phyloP scores from a whole-genome alignment of 140 eudicot species.

The Anethum foeniculum region DNA sequence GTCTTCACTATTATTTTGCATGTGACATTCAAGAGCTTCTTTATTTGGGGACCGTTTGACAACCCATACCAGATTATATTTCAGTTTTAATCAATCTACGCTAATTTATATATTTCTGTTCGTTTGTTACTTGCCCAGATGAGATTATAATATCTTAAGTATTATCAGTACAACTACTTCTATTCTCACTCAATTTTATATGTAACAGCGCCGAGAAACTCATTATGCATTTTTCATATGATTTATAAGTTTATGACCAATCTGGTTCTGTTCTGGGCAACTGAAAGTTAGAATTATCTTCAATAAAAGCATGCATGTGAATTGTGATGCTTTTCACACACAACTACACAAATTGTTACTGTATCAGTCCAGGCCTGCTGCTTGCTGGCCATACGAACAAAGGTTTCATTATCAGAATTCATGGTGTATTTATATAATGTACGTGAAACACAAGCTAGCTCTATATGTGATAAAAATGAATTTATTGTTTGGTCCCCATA shows the following conservation, averaged over 20 bases:
- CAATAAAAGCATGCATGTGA: neutral
- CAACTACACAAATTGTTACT: neutral
- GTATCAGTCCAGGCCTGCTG: neutral
- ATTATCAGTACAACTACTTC: neutral
- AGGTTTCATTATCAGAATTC: neutral
- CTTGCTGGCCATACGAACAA: neutral
- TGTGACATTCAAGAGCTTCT: neutral
- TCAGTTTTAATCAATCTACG: neutral
- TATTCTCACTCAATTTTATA: neutral
- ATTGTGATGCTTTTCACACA: neutral
- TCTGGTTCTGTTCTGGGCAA: neutral
- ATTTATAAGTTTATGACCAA: neutral
- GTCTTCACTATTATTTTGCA: neutral
- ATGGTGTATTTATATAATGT: neutral
- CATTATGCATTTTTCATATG: neutral
- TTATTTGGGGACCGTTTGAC: neutral
- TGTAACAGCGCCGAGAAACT: neutral
- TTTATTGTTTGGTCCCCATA: neutral
- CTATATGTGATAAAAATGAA: neutral
- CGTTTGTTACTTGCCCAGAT: neutral
- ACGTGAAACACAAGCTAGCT: neutral
- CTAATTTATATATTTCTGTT: neutral
- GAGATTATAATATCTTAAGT: neutral
- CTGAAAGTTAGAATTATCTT: neutral
- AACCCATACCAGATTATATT: neutral